A percentile compares a stretch with the other conserved stretches of the same genome.
These are phyloP conservation scores for Phoma sp. DNA, from an alignment of 2,329 filamentous ascomycete species.

Conservation along the genomic window DNA sequence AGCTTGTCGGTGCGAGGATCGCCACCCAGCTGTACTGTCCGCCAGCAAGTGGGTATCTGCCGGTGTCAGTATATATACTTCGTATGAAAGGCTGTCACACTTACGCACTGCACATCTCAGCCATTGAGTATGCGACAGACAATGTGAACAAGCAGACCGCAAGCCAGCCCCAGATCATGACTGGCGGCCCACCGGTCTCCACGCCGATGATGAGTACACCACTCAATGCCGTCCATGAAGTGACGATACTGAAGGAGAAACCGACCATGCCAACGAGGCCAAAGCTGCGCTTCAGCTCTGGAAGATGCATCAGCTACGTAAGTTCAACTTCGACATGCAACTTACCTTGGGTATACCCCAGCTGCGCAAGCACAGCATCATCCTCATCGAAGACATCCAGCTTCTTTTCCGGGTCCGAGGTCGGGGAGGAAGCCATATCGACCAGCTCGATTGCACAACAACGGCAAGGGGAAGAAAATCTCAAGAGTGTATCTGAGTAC, in stretches of 20 bases:
- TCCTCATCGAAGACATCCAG: constrained; percentile 37
- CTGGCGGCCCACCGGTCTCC: constrained; percentile 62
- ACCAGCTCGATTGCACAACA: background rate
- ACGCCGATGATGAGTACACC: constrained; percentile 64
- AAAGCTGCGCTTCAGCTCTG: constrained; percentile 64
- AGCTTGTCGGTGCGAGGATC: constrained; percentile 57
- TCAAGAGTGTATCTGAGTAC: background rate
- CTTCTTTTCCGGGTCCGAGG: constrained; percentile 30
- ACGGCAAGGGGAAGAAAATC: background rate
- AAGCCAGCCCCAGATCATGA: constrained; percentile 66
- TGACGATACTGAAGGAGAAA: constrained; percentile 65
- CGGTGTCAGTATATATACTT: background rate
- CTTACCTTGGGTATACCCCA: constrained; percentile 51
- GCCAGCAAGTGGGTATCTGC: constrained; percentile 59
- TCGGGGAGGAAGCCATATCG: constrained; percentile 18
- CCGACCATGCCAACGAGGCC: constrained; percentile 64
- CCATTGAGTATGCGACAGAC: constrained; percentile 64
- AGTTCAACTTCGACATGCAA: background rate
- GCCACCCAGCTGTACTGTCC: constrained; percentile 66
- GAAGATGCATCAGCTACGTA: background rate
- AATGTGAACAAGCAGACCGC: constrained; percentile 59
- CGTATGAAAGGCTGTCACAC: background rate
- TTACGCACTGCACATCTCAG: constrained; percentile 61
- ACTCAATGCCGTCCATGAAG: constrained; percentile 63
- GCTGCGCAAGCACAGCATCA: constrained; percentile 49